A percentile compares a stretch with the other conserved stretches of the same genome.
Conservation (phyloP, 495 filamentous ascomycete genomes). For the Aspergillus biplanus region DNA sequence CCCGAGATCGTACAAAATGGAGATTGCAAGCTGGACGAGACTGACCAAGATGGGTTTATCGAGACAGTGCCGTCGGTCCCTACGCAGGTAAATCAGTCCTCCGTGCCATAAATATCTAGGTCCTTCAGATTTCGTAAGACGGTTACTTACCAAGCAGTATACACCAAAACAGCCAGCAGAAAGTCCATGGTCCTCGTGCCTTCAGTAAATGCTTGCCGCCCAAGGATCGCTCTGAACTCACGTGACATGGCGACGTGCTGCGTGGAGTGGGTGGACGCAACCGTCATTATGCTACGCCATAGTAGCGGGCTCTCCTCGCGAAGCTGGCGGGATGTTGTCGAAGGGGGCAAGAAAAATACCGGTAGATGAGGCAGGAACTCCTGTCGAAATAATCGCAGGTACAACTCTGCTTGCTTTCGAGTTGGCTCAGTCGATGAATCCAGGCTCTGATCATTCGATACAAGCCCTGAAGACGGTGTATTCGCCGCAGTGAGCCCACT, state of each 20-base stretch:
- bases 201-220: conserved; percentile 6
- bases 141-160: conserved; percentile 8
- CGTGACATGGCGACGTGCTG: conserved; percentile 12
- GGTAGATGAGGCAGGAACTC: neutral
- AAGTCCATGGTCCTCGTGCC: conserved; percentile 14
- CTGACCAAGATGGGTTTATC: neutral
- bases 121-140: neutral
- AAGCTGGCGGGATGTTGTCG: conserved; percentile 8
- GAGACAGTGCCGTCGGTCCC: conserved; percentile 1
- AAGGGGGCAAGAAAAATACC: neutral
- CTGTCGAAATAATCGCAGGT: conserved; percentile 4
- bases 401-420: neutral
- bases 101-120: neutral
- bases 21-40: conserved; percentile 9
- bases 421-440: neutral
- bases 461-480: neutral
- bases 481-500: neutral
- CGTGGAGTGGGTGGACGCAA: conserved; percentile 3
- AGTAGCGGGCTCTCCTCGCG: conserved; percentile 11
- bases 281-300: conserved; percentile 16
- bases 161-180: conserved; percentile 9
- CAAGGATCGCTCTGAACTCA: neutral
- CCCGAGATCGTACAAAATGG: conserved; percentile 14
- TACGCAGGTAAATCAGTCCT: neutral
- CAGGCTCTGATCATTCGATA: neutral